A percentile compares a stretch with the other conserved stretches of the same genome.
These are phyloP conservation scores for Nephelium lappaceum DNA, from an alignment of 345 rosid genomes.

Conservation along the genomic window DNA sequence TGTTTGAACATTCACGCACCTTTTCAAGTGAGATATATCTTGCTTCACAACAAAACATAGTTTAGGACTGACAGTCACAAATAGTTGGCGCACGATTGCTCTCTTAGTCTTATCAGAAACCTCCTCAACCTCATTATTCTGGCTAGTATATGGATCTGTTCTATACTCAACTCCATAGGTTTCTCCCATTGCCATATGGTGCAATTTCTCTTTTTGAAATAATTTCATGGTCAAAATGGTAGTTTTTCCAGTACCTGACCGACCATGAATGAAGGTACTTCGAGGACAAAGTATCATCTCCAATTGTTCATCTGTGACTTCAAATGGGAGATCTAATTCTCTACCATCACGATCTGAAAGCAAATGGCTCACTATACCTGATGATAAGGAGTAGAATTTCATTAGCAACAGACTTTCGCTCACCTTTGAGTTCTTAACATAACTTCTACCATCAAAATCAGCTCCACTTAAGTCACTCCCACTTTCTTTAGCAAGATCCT, in stretches of 20 bases:
- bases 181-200: slow-evolving; percentile 30
- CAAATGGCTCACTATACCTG: slow-evolving; percentile 37
- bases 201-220: slow-evolving; percentile 38
- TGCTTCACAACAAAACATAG: slow-evolving; percentile 48
- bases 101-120: slow-evolving; percentile 17
- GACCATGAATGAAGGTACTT: slow-evolving; percentile 49
- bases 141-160: not conserved
- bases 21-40: slow-evolving; percentile 46
- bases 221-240: slow-evolving; percentile 51
- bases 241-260: slow-evolving; percentile 64
- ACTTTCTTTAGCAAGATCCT: not conserved
- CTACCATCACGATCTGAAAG: slow-evolving; percentile 42
- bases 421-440: slow-evolving; percentile 11
- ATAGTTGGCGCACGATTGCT: slow-evolving; percentile 42
- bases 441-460: slow-evolving; percentile 24
- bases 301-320: slow-evolving; percentile 43
- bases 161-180: not conserved
- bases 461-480: slow-evolving; percentile 5
- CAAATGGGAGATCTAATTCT: slow-evolving; percentile 54
- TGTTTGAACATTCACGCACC: slow-evolving; percentile 26
- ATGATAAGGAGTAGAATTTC: slow-evolving; percentile 55
- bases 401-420: slow-evolving; percentile 47
- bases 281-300: slow-evolving; percentile 38
- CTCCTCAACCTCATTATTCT: not conserved
- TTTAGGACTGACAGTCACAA: slow-evolving; percentile 53